Conservation (phyloP, 352 stramenopile genomes). For the Phytophthora megakarya region DNA sequence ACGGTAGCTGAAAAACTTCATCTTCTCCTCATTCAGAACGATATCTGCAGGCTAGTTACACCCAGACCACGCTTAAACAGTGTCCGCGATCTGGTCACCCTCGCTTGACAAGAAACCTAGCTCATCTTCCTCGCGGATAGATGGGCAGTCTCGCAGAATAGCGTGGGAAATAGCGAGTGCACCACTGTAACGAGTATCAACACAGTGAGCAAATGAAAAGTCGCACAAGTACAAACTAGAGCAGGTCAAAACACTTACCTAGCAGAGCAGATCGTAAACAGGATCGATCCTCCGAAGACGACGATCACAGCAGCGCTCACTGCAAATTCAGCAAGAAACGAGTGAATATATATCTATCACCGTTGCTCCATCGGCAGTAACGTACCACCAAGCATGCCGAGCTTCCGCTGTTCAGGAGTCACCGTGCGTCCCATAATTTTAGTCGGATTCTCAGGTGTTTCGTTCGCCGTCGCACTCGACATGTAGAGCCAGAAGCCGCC, state of each 20-base stretch:
- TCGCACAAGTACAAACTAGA: not conserved
- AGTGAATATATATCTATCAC: conserved; percentile 1
- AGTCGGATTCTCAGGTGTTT: conserved; percentile 75
- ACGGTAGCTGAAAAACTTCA: conserved; percentile 4
- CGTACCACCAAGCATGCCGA: conserved; percentile 80
- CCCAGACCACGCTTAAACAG: conserved; percentile 47
- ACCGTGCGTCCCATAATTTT: conserved; percentile 75
- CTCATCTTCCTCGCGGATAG: conserved; percentile 79
- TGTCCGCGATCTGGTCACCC: conserved; percentile 68
- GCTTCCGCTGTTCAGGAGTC: conserved; percentile 76
- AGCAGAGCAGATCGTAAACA: conserved; percentile 87
- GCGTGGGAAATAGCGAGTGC: conserved; percentile 78
- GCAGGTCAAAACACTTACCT: conserved; percentile 49
- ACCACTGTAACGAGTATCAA: conserved; percentile 41
- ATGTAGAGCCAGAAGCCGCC: conserved; percentile 83
- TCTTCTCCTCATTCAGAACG: conserved; percentile 14
- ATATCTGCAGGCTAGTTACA: conserved; percentile 28
- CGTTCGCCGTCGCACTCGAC: conserved; percentile 65
- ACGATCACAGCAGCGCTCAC: conserved; percentile 79
- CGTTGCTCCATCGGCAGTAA: not conserved
- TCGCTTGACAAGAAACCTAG: conserved; percentile 78
- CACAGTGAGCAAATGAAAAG: not conserved
- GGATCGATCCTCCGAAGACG: conserved; percentile 83
- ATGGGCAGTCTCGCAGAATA: conserved; percentile 79
- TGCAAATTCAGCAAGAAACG: conserved; percentile 29